A percentile compares a stretch with the other conserved stretches of the same genome.
Conservation (phyloP, 164 flowering plant species). For the Macadamia integrifolia region DNA sequence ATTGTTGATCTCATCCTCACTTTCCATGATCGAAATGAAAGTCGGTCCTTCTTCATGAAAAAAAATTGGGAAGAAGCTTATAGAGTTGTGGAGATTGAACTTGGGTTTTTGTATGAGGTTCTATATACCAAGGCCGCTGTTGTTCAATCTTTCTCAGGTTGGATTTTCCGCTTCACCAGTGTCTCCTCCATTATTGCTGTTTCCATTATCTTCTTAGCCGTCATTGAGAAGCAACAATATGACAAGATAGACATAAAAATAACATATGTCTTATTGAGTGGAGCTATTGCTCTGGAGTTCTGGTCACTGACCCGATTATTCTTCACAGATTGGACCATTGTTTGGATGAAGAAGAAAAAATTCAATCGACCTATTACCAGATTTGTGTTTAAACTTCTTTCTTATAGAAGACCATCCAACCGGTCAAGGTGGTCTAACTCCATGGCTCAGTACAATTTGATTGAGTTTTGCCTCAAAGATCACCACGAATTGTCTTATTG, state of each 20-base stretch:
- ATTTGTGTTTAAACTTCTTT: too few relatives aligned
- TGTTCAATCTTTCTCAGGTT: too few relatives aligned
- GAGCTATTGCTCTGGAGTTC: neutral
- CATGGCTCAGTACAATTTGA: neutral
- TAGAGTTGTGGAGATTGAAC: constrained; percentile 8
- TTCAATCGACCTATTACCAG: too few relatives aligned
- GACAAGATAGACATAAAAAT: neutral
- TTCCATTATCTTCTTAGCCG: neutral
- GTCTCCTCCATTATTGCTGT: too few relatives aligned
- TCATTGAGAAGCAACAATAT: neutral
- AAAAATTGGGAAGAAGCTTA: constrained; percentile 12
- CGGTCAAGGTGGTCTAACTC: neutral
- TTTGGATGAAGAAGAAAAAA: neutral
- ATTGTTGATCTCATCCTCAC: constrained; percentile 33
- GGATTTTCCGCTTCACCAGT: too few relatives aligned
- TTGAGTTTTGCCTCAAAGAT: neutral
- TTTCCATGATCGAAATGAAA: constrained; percentile 26
- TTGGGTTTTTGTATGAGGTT: neutral
- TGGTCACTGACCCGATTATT: neutral
- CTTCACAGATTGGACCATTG: neutral
- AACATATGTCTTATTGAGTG: neutral
- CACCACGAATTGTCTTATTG: too few relatives aligned
- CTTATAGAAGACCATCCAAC: neutral
- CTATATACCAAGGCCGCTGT: too few relatives aligned
- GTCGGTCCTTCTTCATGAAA: constrained; percentile 8